phyloP scores from a whole-genome alignment of 2,329 filamentous ascomycete species.

The Paraconiothyrium brasiliense region DNA sequence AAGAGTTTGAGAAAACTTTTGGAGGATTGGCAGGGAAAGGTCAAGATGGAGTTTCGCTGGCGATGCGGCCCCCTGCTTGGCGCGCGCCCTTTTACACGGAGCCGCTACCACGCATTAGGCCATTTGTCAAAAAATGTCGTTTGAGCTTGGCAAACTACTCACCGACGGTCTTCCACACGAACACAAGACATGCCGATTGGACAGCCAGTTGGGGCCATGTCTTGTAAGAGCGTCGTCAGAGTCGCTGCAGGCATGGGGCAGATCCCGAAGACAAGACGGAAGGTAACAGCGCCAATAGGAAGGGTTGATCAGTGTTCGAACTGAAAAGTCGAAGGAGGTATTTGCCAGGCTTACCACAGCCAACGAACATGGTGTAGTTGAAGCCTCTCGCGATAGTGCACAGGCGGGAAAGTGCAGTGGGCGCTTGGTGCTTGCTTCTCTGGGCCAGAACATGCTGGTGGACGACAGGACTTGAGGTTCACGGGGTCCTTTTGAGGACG shows the following conservation, averaged over 20 bases:
- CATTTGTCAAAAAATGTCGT: constrained; percentile 10
- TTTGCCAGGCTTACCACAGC: too few species aligned
- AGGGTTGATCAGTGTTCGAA: too few species aligned
- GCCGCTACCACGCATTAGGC: constrained; percentile 1
- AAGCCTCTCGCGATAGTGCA: too few species aligned
- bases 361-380: too few species aligned
- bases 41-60: not conserved
- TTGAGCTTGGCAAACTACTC: constrained; percentile 8
- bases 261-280: too few species aligned
- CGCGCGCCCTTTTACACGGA: constrained; percentile 10
- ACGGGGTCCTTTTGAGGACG: not conserved
- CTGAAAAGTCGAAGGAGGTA: too few species aligned
- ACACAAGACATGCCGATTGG: too few species aligned
- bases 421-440: not conserved
- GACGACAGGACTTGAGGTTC: not conserved
- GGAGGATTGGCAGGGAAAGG: not conserved
- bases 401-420: not conserved
- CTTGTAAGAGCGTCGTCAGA: too few species aligned
- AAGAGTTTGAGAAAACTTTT: not conserved
- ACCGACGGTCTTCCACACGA: too few species aligned
- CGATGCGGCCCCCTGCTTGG: constrained; percentile 11
- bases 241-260: too few species aligned
- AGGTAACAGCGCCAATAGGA: too few species aligned
- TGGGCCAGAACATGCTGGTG: not conserved
- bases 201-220: too few species aligned